phyloP scores from a whole-genome alignment of 2,329 filamentous ascomycete species.

The Cladosporium austrohemisphaericum region DNA sequence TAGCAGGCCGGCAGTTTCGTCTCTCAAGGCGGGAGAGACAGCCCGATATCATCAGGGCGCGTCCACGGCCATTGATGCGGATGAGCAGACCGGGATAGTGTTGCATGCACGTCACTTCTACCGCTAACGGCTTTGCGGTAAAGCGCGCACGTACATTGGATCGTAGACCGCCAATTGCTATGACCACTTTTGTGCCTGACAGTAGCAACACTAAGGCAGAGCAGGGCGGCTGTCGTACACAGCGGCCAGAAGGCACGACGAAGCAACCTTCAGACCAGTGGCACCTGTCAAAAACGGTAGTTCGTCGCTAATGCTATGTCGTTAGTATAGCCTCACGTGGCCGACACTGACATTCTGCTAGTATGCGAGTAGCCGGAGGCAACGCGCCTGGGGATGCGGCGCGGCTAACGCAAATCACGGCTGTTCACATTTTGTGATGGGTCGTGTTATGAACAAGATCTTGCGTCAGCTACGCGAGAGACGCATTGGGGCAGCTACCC shows the following conservation, averaged over 20 bases:
- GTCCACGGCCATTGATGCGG: too few relatives aligned
- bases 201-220: slow-evolving; percentile 3
- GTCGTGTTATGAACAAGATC: too few relatives aligned
- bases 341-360: neutral
- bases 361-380: neutral
- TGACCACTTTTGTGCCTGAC: neutral
- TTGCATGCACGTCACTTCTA: too few relatives aligned
- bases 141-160: neutral
- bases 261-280: neutral
- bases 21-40: too few relatives aligned
- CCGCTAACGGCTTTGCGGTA: too few relatives aligned
- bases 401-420: slow-evolving; percentile 7
- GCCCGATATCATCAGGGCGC: neutral
- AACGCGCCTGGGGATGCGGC: neutral
- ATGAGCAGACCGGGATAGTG: too few relatives aligned
- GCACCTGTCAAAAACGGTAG: neutral
- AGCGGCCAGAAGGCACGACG: neutral
- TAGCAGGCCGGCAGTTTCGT: neutral
- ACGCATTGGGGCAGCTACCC: too few relatives aligned
- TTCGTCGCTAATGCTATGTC: neutral
- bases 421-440: too few relatives aligned
- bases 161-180: slow-evolving; percentile 9
- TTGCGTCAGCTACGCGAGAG: too few relatives aligned
- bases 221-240: slow-evolving; percentile 2
- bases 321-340: slow-evolving; percentile 1